Conservation (phyloP, 2,329 filamentous ascomycete genomes). For the Ophiostoma novo-ulmi region DNA sequence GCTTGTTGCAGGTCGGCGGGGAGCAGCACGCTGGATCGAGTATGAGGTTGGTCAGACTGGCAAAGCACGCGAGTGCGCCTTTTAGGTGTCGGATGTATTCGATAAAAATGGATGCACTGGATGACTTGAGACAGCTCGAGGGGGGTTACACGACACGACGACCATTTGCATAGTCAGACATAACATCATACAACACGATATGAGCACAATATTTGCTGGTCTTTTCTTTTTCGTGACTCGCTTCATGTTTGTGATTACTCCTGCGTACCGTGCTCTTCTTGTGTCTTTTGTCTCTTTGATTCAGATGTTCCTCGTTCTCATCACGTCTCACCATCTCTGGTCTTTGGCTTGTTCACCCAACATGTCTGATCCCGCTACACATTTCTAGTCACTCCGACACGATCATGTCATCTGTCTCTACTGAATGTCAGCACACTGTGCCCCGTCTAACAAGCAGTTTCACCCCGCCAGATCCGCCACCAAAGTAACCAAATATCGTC, state of each 20-base stretch:
- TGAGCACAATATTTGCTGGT: background rate
- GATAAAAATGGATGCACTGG: background rate
- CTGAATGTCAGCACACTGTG: background rate
- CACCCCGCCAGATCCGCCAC: conserved; percentile 7
- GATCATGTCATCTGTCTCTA: background rate
- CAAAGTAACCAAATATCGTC: background rate
- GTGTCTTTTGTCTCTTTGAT: background rate
- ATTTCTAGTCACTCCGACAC: background rate
- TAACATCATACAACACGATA: background rate
- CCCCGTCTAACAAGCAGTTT: background rate
- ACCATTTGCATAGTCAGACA: background rate
- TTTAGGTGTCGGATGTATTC: conserved; percentile 36
- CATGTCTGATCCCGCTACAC: background rate
- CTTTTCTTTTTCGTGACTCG: background rate
- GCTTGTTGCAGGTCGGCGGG: conserved; percentile 62
- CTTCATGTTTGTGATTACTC: background rate
- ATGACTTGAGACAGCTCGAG: background rate
- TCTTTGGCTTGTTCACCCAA: background rate
- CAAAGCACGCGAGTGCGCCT: conserved; percentile 57
- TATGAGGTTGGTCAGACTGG: conserved; percentile 67
- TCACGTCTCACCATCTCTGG: background rate
- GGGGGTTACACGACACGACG: background rate
- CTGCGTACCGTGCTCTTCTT: background rate
- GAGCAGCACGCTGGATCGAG: conserved; percentile 77
- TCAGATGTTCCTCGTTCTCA: background rate